Evolutionary conservation across 805 yeast genomes (phyloP).

Genomic region (Yarrowia bubula): DNA sequence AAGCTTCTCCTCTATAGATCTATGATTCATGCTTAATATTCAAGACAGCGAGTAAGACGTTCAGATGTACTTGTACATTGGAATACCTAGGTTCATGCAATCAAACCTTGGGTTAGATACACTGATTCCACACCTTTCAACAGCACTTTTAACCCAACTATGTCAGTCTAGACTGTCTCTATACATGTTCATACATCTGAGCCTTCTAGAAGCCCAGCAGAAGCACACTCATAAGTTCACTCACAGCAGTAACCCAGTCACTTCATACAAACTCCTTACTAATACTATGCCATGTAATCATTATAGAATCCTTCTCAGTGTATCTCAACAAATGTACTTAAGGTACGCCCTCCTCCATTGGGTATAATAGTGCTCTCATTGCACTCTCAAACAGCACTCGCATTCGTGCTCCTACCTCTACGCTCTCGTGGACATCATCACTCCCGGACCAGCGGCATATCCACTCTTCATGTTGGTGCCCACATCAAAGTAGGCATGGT

Average conservation of each 20-base stretch:
- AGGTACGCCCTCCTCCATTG: too few species aligned
- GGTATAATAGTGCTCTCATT: neutral
- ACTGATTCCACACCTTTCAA: too few species aligned
- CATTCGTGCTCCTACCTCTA: neutral
- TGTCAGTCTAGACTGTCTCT: too few species aligned
- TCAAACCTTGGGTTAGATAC: too few species aligned
- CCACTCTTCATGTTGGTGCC: slow-evolving; percentile 25
- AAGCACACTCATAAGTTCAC: neutral
- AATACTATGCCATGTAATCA: slow-evolving; percentile 24
- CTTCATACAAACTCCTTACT: neutral
- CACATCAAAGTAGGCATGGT: slow-evolving; percentile 72
- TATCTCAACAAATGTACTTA: too few species aligned
- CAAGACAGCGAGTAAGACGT: too few species aligned
- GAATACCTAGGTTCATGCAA: too few species aligned
- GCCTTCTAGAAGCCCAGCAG: neutral
- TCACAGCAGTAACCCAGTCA: neutral
- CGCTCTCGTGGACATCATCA: slow-evolving; percentile 25
- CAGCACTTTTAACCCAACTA: too few species aligned
- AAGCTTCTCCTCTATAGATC: too few species aligned
- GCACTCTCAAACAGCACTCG: neutral
- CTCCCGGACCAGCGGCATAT: slow-evolving; percentile 20
- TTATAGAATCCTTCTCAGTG: slow-evolving; percentile 25
- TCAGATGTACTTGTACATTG: too few species aligned
- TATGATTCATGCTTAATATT: too few species aligned
- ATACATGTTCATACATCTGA: too few species aligned